Conservation (phyloP, 2,329 filamentous ascomycete species). For the Fusarium humuli region DNA sequence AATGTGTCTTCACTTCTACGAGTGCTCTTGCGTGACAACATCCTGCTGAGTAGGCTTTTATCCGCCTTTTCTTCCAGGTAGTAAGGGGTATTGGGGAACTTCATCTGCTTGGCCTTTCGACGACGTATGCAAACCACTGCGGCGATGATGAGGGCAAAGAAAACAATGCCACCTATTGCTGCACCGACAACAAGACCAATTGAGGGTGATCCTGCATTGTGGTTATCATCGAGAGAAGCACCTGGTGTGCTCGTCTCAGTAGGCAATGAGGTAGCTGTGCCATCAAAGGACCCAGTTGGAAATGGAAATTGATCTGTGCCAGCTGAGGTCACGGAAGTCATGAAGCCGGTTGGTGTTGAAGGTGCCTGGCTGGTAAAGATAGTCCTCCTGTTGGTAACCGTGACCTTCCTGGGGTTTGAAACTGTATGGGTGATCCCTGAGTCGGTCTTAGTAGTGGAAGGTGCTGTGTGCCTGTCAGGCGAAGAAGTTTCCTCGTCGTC, state of each 20-base stretch:
- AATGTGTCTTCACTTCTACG: slow-evolving; percentile 53
- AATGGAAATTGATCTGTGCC: slow-evolving; percentile 4
- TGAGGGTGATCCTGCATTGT: slow-evolving; percentile 35
- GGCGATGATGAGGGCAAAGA: slow-evolving; percentile 44
- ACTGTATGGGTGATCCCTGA: slow-evolving; percentile 54
- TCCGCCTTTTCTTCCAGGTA: slow-evolving; percentile 47
- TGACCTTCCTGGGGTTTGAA: slow-evolving; percentile 51
- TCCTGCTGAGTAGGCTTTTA: slow-evolving; percentile 29
- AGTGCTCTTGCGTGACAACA: slow-evolving; percentile 46
- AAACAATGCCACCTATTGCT: slow-evolving; percentile 47
- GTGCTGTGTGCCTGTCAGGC: neutral
- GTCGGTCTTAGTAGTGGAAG: slow-evolving; percentile 49
- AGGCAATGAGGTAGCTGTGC: slow-evolving; percentile 17
- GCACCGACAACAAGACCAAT: slow-evolving; percentile 52
- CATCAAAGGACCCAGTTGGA: slow-evolving; percentile 19
- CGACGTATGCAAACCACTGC: slow-evolving; percentile 40
- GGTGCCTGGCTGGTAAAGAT: slow-evolving; percentile 46
- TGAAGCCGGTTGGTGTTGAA: slow-evolving; percentile 18
- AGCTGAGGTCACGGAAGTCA: slow-evolving; percentile 15
- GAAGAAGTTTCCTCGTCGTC: slow-evolving; percentile 5
- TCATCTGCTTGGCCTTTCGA: slow-evolving; percentile 14
- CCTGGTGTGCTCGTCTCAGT: slow-evolving; percentile 13
- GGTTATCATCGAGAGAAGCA: neutral
- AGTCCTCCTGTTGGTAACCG: slow-evolving; percentile 52
- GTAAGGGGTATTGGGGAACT: slow-evolving; percentile 23